Percentiles rank a stretch among this genome's conserved stretches.
These are phyloP conservation scores for Wallacemonas collosoma DNA, from an alignment of 208 protist species.

Conservation along the genomic window DNA sequence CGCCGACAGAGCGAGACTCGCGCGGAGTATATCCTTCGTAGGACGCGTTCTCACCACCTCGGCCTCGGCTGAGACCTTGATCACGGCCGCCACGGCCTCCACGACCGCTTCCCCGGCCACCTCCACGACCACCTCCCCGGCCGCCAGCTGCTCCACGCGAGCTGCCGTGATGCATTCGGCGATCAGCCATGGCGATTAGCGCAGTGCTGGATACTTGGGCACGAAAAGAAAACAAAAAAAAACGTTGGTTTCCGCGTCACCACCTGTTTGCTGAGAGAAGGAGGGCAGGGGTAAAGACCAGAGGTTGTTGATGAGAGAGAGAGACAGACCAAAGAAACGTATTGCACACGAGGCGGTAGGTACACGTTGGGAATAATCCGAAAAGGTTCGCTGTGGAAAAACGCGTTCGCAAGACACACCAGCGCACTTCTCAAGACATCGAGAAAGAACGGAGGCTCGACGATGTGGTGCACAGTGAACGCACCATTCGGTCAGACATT, in stretches of 20 bases:
- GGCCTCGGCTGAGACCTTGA: constrained; percentile 10
- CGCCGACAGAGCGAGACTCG: constrained; percentile 11
- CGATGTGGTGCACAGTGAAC: too few relatives aligned
- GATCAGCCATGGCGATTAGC: background rate
- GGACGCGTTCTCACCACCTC: background rate
- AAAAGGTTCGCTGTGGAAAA: too few relatives aligned
- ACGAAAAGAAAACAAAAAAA: background rate
- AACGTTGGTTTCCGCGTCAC: background rate
- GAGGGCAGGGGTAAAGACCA: too few relatives aligned
- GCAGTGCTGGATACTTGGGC: background rate
- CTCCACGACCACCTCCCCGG: constrained; percentile 8
- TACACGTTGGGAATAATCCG: too few relatives aligned
- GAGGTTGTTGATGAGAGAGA: too few relatives aligned
- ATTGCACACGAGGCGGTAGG: too few relatives aligned
- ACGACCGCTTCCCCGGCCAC: constrained; percentile 14
- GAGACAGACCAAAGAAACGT: too few relatives aligned
- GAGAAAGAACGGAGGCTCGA: too few relatives aligned
- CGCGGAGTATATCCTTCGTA: constrained; percentile 1
- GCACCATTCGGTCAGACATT: too few relatives aligned
- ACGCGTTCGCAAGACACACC: too few relatives aligned
- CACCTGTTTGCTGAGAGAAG: too few relatives aligned
- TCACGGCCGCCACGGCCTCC: constrained; percentile 16
- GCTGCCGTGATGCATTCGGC: background rate
- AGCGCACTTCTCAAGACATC: too few relatives aligned
- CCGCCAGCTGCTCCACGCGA: background rate